phyloP scores from a whole-genome alignment of 2,329 filamentous ascomycete species.

The Fusarium pseudocircinatum region DNA sequence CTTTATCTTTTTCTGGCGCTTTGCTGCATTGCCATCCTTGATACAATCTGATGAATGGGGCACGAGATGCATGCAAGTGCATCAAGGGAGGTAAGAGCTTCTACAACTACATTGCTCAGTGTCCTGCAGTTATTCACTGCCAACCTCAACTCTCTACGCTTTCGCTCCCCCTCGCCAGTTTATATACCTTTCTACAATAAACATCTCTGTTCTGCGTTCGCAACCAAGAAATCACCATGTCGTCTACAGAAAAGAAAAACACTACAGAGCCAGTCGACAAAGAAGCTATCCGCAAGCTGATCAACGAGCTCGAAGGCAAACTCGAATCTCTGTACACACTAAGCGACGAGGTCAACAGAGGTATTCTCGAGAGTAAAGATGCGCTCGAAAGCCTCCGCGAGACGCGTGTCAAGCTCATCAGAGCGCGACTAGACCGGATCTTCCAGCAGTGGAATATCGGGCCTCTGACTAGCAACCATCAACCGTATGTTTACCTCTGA shows the following conservation, averaged over 20 bases:
- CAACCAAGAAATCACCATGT: background rate
- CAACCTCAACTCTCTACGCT: background rate
- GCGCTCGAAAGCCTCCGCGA: background rate
- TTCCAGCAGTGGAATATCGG: conserved; percentile 1
- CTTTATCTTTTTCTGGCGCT: too few species aligned
- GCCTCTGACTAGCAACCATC: background rate
- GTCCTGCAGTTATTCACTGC: background rate
- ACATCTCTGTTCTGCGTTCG: background rate
- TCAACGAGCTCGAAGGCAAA: background rate
- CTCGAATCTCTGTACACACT: background rate
- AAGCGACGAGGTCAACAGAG: background rate
- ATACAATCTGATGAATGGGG: background rate
- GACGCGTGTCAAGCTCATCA: background rate
- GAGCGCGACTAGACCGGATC: background rate
- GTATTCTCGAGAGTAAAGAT: background rate
- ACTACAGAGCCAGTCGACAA: background rate
- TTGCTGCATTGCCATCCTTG: background rate
- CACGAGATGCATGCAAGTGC: background rate
- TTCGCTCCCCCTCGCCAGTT: background rate
- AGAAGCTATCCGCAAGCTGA: background rate
- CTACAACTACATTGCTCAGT: background rate
- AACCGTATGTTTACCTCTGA: background rate
- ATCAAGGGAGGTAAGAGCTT: background rate
- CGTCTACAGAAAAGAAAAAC: background rate
- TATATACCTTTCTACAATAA: background rate